phyloP scores from a whole-genome alignment of 345 rosid genomes.

The Eucalyptus globulus region DNA sequence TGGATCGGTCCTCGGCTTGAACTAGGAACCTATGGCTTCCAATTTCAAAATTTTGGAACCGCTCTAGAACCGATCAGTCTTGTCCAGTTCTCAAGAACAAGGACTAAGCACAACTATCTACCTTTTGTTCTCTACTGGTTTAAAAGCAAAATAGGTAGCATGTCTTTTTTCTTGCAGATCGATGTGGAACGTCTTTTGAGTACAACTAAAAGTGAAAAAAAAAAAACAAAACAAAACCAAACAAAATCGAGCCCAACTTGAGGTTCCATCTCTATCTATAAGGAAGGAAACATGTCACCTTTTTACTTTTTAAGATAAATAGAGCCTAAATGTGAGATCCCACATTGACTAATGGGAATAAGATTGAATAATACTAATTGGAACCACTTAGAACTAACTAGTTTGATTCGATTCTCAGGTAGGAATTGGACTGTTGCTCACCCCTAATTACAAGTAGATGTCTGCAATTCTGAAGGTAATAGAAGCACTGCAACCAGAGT shows the following conservation, averaged over 20 bases:
- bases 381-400: too few relatives aligned
- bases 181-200: not conserved
- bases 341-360: not conserved
- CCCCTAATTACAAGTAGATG: too few relatives aligned
- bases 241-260: not conserved
- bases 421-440: too few relatives aligned
- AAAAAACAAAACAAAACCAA: too few relatives aligned
- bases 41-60: not conserved
- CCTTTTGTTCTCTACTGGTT: not conserved
- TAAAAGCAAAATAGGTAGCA: not conserved
- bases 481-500: too few relatives aligned
- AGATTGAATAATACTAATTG: too few relatives aligned
- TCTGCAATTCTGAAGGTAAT: too few relatives aligned
- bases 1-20: not conserved
- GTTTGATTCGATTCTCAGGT: too few relatives aligned
- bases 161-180: not conserved
- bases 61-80: rapidly evolving
- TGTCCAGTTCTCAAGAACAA: not conserved
- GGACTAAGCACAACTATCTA: not conserved
- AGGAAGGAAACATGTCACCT: not conserved
- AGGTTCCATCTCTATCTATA: not conserved
- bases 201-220: not conserved
- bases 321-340: not conserved
- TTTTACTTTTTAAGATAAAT: not conserved
- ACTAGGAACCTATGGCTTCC: not conserved